Evolutionary conservation across 805 yeast genomes (phyloP).

Genomic region (Wickerhamiella azyma): DNA sequence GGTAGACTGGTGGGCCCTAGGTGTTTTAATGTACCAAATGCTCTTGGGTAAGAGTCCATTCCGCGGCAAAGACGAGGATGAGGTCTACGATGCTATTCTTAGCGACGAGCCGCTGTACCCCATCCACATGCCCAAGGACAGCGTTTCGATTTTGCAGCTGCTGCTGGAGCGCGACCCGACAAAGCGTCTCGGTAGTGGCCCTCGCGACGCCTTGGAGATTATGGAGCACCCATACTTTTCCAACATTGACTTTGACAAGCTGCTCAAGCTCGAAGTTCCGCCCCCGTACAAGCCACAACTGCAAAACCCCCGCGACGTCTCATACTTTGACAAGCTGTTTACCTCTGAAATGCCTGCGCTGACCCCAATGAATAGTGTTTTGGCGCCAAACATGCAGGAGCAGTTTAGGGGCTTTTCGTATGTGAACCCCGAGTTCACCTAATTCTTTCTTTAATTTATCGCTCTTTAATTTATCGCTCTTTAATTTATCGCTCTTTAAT

Average conservation of each 20-base stretch:
- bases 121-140: slow-evolving; percentile 92
- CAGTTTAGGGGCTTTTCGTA: slow-evolving; percentile 96
- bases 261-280: slow-evolving; percentile 50
- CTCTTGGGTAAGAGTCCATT: slow-evolving; percentile 91
- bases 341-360: slow-evolving; percentile 88
- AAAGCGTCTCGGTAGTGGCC: slow-evolving; percentile 73
- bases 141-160: slow-evolving; percentile 86
- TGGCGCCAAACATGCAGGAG: slow-evolving; percentile 82
- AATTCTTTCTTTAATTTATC: not conserved
- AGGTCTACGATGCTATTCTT: slow-evolving; percentile 88
- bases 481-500: not conserved
- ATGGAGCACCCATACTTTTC: slow-evolving; percentile 92
- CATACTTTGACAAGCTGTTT: slow-evolving; percentile 88
- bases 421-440: slow-evolving; percentile 23
- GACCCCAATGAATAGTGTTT: slow-evolving; percentile 83
- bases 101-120: slow-evolving; percentile 96
- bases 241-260: slow-evolving; percentile 81
- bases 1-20: slow-evolving; percentile 99
- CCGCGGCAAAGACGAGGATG: slow-evolving; percentile 94
- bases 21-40: slow-evolving; percentile 93
- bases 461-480: not conserved
- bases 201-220: slow-evolving; percentile 79
- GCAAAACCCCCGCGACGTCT: slow-evolving; percentile 75
- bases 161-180: slow-evolving; percentile 79
- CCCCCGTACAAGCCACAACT: slow-evolving; percentile 90